These are phyloP conservation scores for Pleomassaria siparia DNA, from an alignment of 2,329 filamentous ascomycete species.

Conservation along the genomic window DNA sequence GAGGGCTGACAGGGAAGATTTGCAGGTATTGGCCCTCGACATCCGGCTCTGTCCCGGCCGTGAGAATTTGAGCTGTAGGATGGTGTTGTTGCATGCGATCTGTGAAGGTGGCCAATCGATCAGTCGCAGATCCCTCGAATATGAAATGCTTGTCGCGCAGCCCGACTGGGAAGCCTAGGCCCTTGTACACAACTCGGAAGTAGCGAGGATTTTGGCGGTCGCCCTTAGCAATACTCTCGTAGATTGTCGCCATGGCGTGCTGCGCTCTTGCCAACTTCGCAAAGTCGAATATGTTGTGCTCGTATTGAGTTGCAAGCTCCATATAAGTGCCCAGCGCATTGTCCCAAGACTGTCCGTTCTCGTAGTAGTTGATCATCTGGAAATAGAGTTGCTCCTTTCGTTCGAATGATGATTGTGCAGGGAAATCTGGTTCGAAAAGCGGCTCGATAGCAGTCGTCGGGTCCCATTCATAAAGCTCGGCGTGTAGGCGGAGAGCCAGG, in stretches of 20 bases:
- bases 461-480: constrained; percentile 92
- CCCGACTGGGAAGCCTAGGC: constrained; percentile 79
- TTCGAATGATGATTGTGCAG: constrained; percentile 84
- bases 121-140: constrained; percentile 77
- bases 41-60: constrained; percentile 69
- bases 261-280: constrained; percentile 86
- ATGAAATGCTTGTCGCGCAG: constrained; percentile 90
- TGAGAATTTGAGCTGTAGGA: constrained; percentile 79
- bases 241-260: constrained; percentile 86
- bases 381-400: constrained; percentile 92
- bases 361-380: constrained; percentile 90
- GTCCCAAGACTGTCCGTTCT: constrained; percentile 92
- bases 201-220: constrained; percentile 79
- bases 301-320: constrained; percentile 89
- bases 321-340: constrained; percentile 85
- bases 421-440: constrained; percentile 73
- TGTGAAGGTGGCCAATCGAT: constrained; percentile 78
- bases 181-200: constrained; percentile 87
- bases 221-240: constrained; percentile 83
- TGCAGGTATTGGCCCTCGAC: constrained; percentile 90
- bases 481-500: constrained; percentile 83
- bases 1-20: constrained; percentile 75
- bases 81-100: constrained; percentile 92
- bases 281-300: constrained; percentile 86
- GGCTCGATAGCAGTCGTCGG: constrained; percentile 66